A percentile compares a stretch with the other conserved stretches of the same genome.
Conservation (phyloP, 1,284 basidiomycete species). For the Papiliotrema nemorosa region DNA sequence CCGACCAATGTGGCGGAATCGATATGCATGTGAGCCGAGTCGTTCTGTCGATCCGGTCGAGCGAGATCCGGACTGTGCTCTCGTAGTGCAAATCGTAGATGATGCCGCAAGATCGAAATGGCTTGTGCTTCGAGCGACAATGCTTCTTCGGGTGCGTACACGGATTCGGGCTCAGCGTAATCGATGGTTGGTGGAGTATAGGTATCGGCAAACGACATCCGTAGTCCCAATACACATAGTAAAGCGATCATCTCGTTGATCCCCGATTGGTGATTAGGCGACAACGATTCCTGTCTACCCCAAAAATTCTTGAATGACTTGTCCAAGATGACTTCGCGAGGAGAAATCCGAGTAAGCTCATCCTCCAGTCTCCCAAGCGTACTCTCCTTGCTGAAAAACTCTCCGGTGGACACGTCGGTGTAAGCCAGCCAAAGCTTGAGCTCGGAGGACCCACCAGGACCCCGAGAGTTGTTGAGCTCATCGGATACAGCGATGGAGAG, state of each 20-base stretch:
- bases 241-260: constrained; percentile 19
- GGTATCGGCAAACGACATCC: constrained; percentile 40
- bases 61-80: constrained; percentile 60
- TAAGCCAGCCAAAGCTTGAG: constrained; percentile 65
- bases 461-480: constrained; percentile 4
- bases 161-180: background rate
- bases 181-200: constrained; percentile 3
- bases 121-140: constrained; percentile 57
- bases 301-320: constrained; percentile 47
- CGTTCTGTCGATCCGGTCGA: constrained; percentile 61
- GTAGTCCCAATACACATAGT: constrained; percentile 31
- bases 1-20: constrained; percentile 85
- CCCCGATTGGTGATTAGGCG: background rate
- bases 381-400: constrained; percentile 74
- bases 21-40: constrained; percentile 72
- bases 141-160: background rate
- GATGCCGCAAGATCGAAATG: constrained; percentile 64
- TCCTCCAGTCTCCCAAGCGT: constrained; percentile 63
- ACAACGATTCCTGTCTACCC: constrained; percentile 1
- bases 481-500: constrained; percentile 60
- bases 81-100: constrained; percentile 67
- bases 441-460: constrained; percentile 19
- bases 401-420: constrained; percentile 93
- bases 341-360: constrained; percentile 75
- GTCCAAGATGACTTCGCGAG: constrained; percentile 76